Conservation (phyloP, 2,329 filamentous ascomycete genomes). For the Drechslerella coelobrocha region DNA sequence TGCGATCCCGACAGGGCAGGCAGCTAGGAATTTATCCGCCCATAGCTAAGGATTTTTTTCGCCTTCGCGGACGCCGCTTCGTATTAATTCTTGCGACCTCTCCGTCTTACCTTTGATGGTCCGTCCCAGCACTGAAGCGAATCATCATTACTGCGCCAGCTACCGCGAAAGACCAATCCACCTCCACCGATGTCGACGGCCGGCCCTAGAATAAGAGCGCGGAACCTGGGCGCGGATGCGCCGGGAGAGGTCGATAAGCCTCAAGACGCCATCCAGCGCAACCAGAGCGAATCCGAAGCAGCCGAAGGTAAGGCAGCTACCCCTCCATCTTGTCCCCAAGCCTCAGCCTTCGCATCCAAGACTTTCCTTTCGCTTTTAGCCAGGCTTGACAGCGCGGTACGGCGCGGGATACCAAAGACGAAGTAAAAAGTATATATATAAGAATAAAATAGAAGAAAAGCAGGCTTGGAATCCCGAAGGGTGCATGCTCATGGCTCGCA, state of each 20-base stretch:
- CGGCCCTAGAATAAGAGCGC: conserved; percentile 29
- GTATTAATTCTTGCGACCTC: conserved; percentile 1
- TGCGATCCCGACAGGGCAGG: neutral
- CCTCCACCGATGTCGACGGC: conserved; percentile 39
- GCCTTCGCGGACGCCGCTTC: neutral
- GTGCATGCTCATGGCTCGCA: neutral
- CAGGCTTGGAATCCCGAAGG: neutral
- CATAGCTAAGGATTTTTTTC: conserved; percentile 2
- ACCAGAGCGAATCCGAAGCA: conserved; percentile 43
- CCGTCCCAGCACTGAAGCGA: conserved; percentile 5
- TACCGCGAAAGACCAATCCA: conserved; percentile 10
- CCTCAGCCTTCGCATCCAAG: conserved; percentile 43
- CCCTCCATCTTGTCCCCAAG: conserved; percentile 40
- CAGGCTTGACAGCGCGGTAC: conserved; percentile 25
- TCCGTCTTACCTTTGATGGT: neutral
- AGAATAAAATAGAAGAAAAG: conserved; percentile 2
- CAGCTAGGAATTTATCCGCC: conserved; percentile 1
- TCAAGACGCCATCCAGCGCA: conserved; percentile 36
- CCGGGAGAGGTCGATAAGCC: conserved; percentile 44
- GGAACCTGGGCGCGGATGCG: conserved; percentile 43
- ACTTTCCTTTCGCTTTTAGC: conserved; percentile 45
- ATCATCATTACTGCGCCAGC: neutral
- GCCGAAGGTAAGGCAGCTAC: conserved; percentile 48
- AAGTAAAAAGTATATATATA: conserved; percentile 8
- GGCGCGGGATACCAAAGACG: conserved; percentile 4